Base-by-base conservation (phyloP, 176 grass and related monocot species). In the Oryza glaberrima region DNA sequence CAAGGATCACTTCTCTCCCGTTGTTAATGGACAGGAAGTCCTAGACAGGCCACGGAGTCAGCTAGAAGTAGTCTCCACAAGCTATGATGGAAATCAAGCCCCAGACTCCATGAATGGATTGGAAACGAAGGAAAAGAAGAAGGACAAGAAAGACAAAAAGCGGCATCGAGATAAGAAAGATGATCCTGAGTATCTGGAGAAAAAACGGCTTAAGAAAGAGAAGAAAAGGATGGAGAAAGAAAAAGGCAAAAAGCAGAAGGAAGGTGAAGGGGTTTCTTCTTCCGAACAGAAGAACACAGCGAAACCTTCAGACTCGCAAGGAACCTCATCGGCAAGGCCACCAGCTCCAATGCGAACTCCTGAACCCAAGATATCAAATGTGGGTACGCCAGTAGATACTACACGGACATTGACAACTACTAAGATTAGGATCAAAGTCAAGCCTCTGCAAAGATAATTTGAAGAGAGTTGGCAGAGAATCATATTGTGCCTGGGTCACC, bases 151-250 rank as follows among this genome's bases (percentile, higher is more conserved):
- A 71, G 90, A 97, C n/a, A 92, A 88, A 65, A 99, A 94, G 79
- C 75, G 93, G 12, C 92, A 82, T 66, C 83, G 88, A 72, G 84
- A 92, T 44, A 93, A 92, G 80, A 93, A 94, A 88, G 93, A 92
- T 75, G 93, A 94, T 69, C 90, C 93, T 0, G 90, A 94, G 73
- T 98, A 98, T 90, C 51, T 92, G 76, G 96, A 90, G 74, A 90
- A 89, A 81, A 99, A 92, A 52, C 81, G 93, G 12, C 75, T 96
- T 23, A 99, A 94, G 81, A 99, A 92, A 66, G 96, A 95, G 84
- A 98, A 90, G 86, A 99, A 89, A 72, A 83, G 61, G 76, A 81
- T 90, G 91, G 96, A 98, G 81, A 95, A 95, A 86, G 96, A 98
- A 48, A 80, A 78, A 25, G 85, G 88, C 10, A 94, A 82, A 83